A percentile compares a stretch with the other conserved stretches of the same genome.
phyloP scores from a whole-genome alignment of 2,329 filamentous ascomycete species.

The Emmonsia crescens region DNA sequence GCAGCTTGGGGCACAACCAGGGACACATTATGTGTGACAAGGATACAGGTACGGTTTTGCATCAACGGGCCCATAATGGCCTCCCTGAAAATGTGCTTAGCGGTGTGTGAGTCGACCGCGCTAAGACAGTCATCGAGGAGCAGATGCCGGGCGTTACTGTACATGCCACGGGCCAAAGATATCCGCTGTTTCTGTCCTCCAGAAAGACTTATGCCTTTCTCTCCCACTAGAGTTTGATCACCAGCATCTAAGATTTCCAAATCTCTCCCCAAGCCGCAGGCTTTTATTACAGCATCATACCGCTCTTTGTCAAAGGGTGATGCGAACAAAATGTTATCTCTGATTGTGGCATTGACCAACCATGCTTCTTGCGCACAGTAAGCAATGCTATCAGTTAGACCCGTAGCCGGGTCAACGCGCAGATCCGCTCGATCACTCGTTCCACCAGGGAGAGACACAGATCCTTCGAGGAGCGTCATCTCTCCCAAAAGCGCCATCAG shows the following conservation, averaged over 20 bases:
- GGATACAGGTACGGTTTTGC: constrained; percentile 76
- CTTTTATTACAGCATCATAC: constrained; percentile 78
- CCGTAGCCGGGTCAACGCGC: constrained; percentile 67
- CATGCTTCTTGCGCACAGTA: constrained; percentile 96
- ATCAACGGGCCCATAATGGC: constrained; percentile 85
- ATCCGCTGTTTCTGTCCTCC: constrained; percentile 97
- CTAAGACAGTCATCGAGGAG: constrained; percentile 92
- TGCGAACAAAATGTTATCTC: constrained; percentile 90
- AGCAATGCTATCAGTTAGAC: constrained; percentile 80
- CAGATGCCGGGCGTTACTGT: constrained; percentile 83
- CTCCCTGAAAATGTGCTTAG: constrained; percentile 95
- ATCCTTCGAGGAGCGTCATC: constrained; percentile 77
- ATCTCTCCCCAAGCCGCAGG: constrained; percentile 84
- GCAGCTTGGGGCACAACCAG: constrained; percentile 72
- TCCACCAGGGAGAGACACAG: constrained; percentile 75
- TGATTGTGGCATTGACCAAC: constrained; percentile 92
- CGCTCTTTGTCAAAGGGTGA: constrained; percentile 67
- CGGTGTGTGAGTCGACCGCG: constrained; percentile 93
- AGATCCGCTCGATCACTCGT: constrained; percentile 71
- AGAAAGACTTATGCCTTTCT: constrained; percentile 93
- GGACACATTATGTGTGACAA: constrained; percentile 92
- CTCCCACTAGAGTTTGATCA: constrained; percentile 86
- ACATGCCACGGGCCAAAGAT: constrained; percentile 90
- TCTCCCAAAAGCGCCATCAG: constrained; percentile 93
- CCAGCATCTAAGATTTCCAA: constrained; percentile 85